A percentile compares a stretch with the other conserved stretches of the same genome.
Evolutionary conservation across 2,329 filamentous ascomycete genomes (phyloP).

Genomic region (Fusarium lyarnte): DNA sequence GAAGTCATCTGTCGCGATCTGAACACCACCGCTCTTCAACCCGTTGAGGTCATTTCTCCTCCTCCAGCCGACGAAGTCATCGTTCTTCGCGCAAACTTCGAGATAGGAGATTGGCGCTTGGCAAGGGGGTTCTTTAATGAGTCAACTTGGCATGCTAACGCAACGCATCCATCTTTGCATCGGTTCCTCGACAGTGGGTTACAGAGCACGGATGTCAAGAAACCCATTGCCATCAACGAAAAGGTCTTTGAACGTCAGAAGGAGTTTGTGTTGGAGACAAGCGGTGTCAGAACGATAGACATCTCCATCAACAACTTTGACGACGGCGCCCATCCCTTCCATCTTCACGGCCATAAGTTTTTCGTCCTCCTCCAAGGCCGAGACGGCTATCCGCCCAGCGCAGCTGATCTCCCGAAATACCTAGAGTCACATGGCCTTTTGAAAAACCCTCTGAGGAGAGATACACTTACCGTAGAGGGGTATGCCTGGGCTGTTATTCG

Average conservation of each 20-base stretch:
- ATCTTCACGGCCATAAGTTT: constrained; percentile 70
- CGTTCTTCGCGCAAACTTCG: constrained; percentile 62
- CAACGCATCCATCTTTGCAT: constrained; percentile 49
- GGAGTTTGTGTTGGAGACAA: constrained; percentile 59
- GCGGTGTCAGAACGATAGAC: constrained; percentile 63
- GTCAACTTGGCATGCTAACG: constrained; percentile 57
- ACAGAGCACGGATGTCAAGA: constrained; percentile 8
- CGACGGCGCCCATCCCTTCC: constrained; percentile 56
- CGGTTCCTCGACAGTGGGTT: constrained; percentile 45
- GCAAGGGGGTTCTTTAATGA: constrained; percentile 65
- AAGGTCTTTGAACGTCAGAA: constrained; percentile 41
- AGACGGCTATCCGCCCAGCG: constrained; percentile 49
- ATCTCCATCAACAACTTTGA: constrained; percentile 70
- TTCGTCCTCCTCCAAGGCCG: constrained; percentile 53
- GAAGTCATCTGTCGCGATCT: constrained; percentile 63
- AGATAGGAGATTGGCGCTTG: constrained; percentile 63
- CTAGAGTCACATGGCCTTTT: constrained; percentile 39
- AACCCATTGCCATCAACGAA: constrained; percentile 43
- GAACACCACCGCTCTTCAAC: constrained; percentile 58
- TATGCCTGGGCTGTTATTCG: constrained; percentile 65
- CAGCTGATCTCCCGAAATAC: constrained; percentile 37
- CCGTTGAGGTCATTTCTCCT: constrained; percentile 49
- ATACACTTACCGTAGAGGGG: constrained; percentile 61
- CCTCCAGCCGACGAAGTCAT: constrained; percentile 54
- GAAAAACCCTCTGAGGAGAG: constrained; percentile 49